Evolutionary conservation across 2,329 filamentous ascomycete species (phyloP).

Genomic region (Diaporthe nobilis): DNA sequence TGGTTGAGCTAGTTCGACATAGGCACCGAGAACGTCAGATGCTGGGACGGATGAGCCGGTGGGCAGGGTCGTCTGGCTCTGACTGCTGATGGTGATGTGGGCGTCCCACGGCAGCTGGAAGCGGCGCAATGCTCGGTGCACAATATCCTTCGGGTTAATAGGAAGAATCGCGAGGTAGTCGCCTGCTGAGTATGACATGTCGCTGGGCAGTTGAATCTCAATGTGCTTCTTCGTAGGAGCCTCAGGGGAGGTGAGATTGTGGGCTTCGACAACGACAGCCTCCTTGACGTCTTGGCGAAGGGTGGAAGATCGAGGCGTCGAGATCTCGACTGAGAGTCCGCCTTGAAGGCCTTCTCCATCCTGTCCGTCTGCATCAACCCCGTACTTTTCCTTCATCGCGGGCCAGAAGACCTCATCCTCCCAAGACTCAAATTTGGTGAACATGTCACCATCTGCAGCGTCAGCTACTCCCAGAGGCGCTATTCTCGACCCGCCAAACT

Average conservation of each 20-base stretch:
- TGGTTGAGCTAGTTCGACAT: slow-evolving; percentile 79
- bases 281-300: slow-evolving; percentile 73
- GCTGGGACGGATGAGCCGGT: slow-evolving; percentile 71
- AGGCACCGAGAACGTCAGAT: slow-evolving; percentile 74
- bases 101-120: slow-evolving; percentile 80
- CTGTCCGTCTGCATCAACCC: slow-evolving; percentile 36
- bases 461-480: slow-evolving; percentile 68
- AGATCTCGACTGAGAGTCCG: slow-evolving; percentile 62
- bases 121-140: slow-evolving; percentile 73
- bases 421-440: slow-evolving; percentile 75
- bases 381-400: slow-evolving; percentile 58
- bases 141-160: slow-evolving; percentile 73
- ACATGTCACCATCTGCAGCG: slow-evolving; percentile 72
- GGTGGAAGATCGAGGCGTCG: slow-evolving; percentile 65
- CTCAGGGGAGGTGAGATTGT: slow-evolving; percentile 62
- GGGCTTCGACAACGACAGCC: slow-evolving; percentile 68
- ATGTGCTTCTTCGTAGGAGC: slow-evolving; percentile 74
- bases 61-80: slow-evolving; percentile 66
- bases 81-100: slow-evolving; percentile 69
- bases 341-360: slow-evolving; percentile 43
- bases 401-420: slow-evolving; percentile 67
- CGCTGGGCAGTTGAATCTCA: slow-evolving; percentile 75
- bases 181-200: slow-evolving; percentile 76
- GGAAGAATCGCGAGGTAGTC: slow-evolving; percentile 84
- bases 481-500: slow-evolving; percentile 62